These are phyloP conservation scores for Cicer pinnatifidum DNA, from an alignment of 306 rosid species.

Conservation along the genomic window DNA sequence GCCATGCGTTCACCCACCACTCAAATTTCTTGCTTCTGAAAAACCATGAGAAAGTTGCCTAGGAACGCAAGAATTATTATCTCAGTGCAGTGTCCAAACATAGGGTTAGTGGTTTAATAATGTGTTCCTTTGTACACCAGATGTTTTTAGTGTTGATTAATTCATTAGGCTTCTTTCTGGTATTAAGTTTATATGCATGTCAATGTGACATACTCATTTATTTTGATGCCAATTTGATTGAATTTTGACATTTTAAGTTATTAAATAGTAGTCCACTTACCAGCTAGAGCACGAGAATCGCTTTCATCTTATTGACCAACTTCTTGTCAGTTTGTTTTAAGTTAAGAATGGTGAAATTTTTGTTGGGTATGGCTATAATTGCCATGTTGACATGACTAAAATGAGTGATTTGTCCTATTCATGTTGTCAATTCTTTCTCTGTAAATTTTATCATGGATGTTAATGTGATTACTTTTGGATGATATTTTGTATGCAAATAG, in stretches of 20 bases:
- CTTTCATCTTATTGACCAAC: slow-evolving; percentile 19
- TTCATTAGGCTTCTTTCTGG: slow-evolving; percentile 40
- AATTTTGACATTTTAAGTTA: slow-evolving; percentile 22
- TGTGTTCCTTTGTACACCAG: slow-evolving; percentile 13
- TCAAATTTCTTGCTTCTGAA: too few species aligned
- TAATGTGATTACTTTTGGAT: slow-evolving; percentile 34
- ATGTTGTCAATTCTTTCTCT: neutral
- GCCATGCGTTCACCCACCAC: too few species aligned
- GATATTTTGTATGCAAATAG: slow-evolving; percentile 24
- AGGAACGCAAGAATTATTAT: too few species aligned
- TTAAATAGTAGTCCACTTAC: slow-evolving; percentile 13
- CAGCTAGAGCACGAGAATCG: neutral
- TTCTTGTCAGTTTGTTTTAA: neutral
- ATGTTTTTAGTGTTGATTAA: slow-evolving; percentile 34
- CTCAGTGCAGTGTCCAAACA: too few species aligned
- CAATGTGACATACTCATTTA: slow-evolving; percentile 6
- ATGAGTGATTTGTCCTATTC: slow-evolving; percentile 15
- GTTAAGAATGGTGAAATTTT: slow-evolving; percentile 6
- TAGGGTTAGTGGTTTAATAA: neutral
- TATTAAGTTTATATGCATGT: neutral
- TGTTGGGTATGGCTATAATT: neutral
- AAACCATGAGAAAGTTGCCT: too few species aligned
- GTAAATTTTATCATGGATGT: slow-evolving; percentile 29
- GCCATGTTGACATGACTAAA: slow-evolving; percentile 10
- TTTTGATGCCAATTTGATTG: slow-evolving; percentile 24